Base-by-base conservation (phyloP, 805 yeast genomes). In the Zygoascus flipseniorum region DNA sequence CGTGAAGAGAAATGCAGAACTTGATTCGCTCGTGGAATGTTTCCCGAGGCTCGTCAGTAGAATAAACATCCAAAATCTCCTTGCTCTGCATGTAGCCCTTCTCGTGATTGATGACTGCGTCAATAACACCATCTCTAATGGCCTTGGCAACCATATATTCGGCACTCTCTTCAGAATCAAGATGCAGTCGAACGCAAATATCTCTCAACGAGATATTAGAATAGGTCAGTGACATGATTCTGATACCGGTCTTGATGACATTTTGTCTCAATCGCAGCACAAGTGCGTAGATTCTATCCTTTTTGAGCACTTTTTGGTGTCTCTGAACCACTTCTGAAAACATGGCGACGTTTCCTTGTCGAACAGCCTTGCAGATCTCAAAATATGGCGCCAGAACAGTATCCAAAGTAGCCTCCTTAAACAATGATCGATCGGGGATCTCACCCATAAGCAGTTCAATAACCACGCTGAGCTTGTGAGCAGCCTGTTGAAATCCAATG, bases 131-230 rank as follows among this genome's bases (percentile, higher is more conserved):
- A 68, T 93, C 99, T 64, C 96, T 83, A 55, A 93, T 92, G 26
- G 97, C 93, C 74, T 93, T 92, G 41, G 97, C 88, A 20, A 93
- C 96, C 69, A 93, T 89, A 69, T 92, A 93, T 73, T 93, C 99
- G 1, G 97, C 96, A 62, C 92, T 84, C 65, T 93, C 90, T 73
- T 93, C 99, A 48, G 90, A 83, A 64, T 92, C 99, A 57, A 93
- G 78, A 61, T 86, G 89, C 66, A 93, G 79, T 66, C 92, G 88
- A 63, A 93, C 79, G 70, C 99, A 93, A 54, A 93, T 89, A 66
- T 93, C 99, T 69, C 85, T 86, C 63, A 93, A 77, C 2, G 97
- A 87, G 56, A 93, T 93, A 67, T 81, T 83, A 56, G 93, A 86
- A 73, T 93, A 93, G 6, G 97, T 83, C 63, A 93, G 74, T 11